Evolutionary conservation across 495 filamentous ascomycete genomes (phyloP), one percentile per base, ranked within the genome.

Genomic region (Lasiosphaeria ovina): DNA sequence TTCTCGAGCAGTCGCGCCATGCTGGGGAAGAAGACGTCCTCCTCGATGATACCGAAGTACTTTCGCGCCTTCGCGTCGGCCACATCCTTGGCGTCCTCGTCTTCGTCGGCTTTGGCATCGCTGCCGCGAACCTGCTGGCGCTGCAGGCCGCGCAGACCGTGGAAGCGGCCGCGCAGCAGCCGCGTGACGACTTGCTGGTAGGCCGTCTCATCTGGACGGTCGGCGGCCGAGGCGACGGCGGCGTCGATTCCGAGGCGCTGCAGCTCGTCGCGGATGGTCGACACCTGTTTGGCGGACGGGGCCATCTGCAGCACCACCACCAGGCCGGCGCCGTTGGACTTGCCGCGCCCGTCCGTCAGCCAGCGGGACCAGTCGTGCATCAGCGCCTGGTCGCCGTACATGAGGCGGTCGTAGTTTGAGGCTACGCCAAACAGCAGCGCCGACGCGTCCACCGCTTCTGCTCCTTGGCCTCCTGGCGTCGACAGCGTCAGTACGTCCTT

Each of bases 391-490:
- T 69, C 67, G 0, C 79, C 79, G 16, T 81, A 77, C 42, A 76
- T 78, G 61, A 87, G 69, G 14, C 84, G 74, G 12, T 75, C 70
- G 35, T 81, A 69, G n/a, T 77, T 81, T 2, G 85, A 87, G 0
- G 83, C 80, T 12, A 84, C 78, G 48, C 82, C 85, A 61, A 87
- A 85, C 51, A 85, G 73, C 47, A 87, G 73, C 55, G 77, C 67
- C 5, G 83, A 84, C 7, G 79, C 83, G 63, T 84, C 78, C 42
- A 65, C 44, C 6, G 16, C 36, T 38, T 17, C 16, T 32, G 53
- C 44, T 47, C 16, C 12, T 47, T 47, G 8, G 8, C 44, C 12
- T 14, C 12, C 44, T 24, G 24, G 24, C 0, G 16, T 47, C 8
- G 44, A n/a, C 44, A 47, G 44, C 7, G 44, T n/a, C 12, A 47